phyloP scores from a whole-genome alignment of 345 rosid genomes.

The Salix viminalis region DNA sequence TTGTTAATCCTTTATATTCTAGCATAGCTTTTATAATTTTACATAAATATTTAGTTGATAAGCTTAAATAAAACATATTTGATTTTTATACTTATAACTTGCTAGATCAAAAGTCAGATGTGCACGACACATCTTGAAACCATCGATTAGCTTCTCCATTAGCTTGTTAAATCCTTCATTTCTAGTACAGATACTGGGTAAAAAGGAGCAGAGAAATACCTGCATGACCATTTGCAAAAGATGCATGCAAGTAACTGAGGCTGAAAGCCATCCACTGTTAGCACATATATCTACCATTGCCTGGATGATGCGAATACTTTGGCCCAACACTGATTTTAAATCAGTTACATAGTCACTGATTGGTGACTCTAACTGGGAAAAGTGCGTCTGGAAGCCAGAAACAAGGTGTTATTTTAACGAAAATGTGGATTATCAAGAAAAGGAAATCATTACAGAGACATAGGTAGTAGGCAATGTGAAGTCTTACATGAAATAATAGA shows the following conservation, averaged over 20 bases:
- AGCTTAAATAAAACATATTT: too few relatives aligned
- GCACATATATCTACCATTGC: constrained; percentile 98
- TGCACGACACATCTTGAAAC: too few relatives aligned
- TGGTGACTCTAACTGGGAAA: constrained; percentile 78
- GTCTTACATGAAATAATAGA: constrained; percentile 71
- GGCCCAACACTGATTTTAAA: constrained; percentile 93
- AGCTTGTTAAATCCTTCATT: too few relatives aligned
- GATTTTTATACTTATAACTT: too few relatives aligned
- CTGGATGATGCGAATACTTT: constrained; percentile 94
- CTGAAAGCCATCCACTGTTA: constrained; percentile 95
- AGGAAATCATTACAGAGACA: background rate
- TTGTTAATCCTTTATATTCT: too few relatives aligned
- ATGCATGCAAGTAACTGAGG: constrained; percentile 90
- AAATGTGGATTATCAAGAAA: background rate
- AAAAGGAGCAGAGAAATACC: constrained; percentile 39
- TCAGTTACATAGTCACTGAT: constrained; percentile 90
- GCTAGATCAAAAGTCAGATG: too few relatives aligned
- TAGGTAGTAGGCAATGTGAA: background rate
- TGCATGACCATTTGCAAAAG: constrained; percentile 98
- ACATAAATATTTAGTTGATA: too few relatives aligned
- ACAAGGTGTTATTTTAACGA: background rate
- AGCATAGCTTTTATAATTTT: too few relatives aligned
- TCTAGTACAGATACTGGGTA: too few relatives aligned
- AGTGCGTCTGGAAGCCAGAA: constrained; percentile 67
- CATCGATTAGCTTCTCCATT: too few relatives aligned